phyloP scores from a whole-genome alignment of 2,329 filamentous ascomycete species.

The Seiridium cupressi region DNA sequence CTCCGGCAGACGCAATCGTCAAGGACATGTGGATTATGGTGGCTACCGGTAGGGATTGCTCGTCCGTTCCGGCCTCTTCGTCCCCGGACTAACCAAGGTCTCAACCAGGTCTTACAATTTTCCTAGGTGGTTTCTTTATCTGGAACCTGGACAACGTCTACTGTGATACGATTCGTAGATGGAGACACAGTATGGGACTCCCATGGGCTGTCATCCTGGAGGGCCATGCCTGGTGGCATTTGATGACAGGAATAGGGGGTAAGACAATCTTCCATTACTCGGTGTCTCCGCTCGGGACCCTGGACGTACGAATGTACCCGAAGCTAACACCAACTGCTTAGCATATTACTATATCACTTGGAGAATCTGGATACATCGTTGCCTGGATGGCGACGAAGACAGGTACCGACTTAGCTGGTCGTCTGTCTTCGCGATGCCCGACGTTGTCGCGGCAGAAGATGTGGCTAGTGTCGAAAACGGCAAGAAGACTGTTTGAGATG shows the following conservation, averaged over 20 bases:
- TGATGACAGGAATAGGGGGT: slow-evolving; percentile 72
- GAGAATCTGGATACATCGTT: slow-evolving; percentile 79
- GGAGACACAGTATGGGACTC: slow-evolving; percentile 67
- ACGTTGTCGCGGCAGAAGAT: slow-evolving; percentile 36
- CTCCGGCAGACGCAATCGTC: slow-evolving; percentile 32
- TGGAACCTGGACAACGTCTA: slow-evolving; percentile 81
- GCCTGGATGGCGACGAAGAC: slow-evolving; percentile 69
- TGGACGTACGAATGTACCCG: not conserved
- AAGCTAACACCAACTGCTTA: slow-evolving; percentile 5
- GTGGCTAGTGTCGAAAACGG: slow-evolving; percentile 1
- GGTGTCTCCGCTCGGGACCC: not conserved
- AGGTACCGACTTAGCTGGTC: slow-evolving; percentile 73
- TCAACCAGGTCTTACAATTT: slow-evolving; percentile 60
- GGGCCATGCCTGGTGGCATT: slow-evolving; percentile 63
- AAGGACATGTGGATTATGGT: slow-evolving; percentile 77
- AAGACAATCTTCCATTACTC: not conserved
- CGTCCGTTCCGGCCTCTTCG: not conserved
- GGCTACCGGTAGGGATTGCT: slow-evolving; percentile 38
- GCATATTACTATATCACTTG: slow-evolving; percentile 84
- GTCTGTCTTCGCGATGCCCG: slow-evolving; percentile 51
- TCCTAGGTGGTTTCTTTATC: slow-evolving; percentile 71
- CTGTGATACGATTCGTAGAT: slow-evolving; percentile 63
- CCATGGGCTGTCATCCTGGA: slow-evolving; percentile 76
- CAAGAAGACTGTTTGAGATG: not conserved
- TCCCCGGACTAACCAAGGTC: not conserved